A percentile compares a stretch with the other conserved stretches of the same genome.
phyloP scores from a whole-genome alignment of 495 filamentous ascomycete genomes.

The Friedmanniomyces endolithicus region DNA sequence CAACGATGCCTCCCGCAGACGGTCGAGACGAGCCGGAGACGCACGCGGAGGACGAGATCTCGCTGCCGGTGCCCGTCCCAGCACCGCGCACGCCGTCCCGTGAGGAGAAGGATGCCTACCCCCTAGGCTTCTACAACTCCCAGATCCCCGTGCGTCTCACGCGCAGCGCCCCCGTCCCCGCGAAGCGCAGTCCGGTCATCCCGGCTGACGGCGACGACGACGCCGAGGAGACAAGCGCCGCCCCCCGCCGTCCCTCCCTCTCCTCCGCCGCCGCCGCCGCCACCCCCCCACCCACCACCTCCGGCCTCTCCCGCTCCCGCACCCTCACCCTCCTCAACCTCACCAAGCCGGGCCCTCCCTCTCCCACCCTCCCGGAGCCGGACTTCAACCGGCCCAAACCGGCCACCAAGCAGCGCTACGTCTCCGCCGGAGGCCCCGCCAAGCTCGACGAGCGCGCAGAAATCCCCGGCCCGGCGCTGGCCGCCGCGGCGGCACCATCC shows the following conservation, averaged over 20 bases:
- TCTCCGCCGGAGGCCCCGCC: constrained; percentile 19
- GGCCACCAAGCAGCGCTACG: constrained; percentile 16
- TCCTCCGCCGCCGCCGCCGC: not conserved
- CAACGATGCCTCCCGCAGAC: not conserved
- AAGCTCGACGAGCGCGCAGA: constrained; percentile 15
- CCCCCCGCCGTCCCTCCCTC: constrained; percentile 1
- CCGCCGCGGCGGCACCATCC: not conserved
- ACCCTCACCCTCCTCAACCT: not conserved
- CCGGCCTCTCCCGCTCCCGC: not conserved
- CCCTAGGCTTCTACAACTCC: constrained; percentile 12
- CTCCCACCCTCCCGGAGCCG: not conserved
- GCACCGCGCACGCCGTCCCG: constrained; percentile 6
- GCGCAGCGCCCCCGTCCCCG: not conserved
- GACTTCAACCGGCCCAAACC: constrained; percentile 3
- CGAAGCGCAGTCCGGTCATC: not conserved
- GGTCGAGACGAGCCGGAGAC: not conserved
- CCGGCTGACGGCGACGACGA: not conserved
- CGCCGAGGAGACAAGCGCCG: not conserved
- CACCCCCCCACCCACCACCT: not conserved
- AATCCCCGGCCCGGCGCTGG: constrained; percentile 5
- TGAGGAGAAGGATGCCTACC: constrained; percentile 12
- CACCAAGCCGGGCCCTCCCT: not conserved
- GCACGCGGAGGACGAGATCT: too few species aligned
- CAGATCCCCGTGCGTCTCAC: constrained; percentile 2
- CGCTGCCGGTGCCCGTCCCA: constrained; percentile 9